Base-by-base conservation (phyloP, 1,284 basidiomycete species). In the Tetrapyrgos nigripes region DNA sequence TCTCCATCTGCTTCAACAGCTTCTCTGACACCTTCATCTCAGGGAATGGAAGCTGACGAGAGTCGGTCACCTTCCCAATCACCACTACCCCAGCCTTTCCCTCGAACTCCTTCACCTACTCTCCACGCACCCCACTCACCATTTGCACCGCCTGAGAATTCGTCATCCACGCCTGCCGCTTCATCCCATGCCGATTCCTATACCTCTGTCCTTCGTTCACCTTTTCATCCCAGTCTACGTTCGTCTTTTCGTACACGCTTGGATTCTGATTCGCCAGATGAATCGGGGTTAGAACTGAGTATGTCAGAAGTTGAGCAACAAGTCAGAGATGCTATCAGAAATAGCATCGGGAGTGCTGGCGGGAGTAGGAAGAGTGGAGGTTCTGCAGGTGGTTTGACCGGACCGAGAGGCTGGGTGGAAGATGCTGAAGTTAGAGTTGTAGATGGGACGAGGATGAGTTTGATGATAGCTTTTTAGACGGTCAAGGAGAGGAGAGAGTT, bases 401-500 rank as follows among this genome's bases (percentile, higher is more conserved):
- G 31, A 3, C 46, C 23, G 4, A 40, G 19, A 14, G 53, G 46
- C 11, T 57, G 55, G 55, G 17, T 57, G 17, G 31, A 50, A 29
- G 48, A 56, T 49, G 48, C 24, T n/a, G 29, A 57, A 33, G 55
- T 37, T 6, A 35, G 55, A 23, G 40, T 57, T 6, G 48, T 57
- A 6, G 55, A 57, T 31, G 55, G 46, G 23, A 55, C 9, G 28
- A 48, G 26, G 27, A 31, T n/a, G 27, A 50, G 23, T 17, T 31
- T 31, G 48, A 31, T 13, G 48, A 50, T 29, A n/a, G 37, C 17
- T 40, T 40, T n/a, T n/a, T 40, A n/a, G 17, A 40, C 17, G 37
- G 13, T 19, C 27, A 19, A 8, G 48, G 48, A 29, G 31, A 29
- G 26, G 48, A 29, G 19, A 50, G 37, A n/a, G 19, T 40, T n/a